Base-by-base conservation (phyloP, 2,329 filamentous ascomycete species). In the Stagonosporopsis cucurbitacearum region DNA sequence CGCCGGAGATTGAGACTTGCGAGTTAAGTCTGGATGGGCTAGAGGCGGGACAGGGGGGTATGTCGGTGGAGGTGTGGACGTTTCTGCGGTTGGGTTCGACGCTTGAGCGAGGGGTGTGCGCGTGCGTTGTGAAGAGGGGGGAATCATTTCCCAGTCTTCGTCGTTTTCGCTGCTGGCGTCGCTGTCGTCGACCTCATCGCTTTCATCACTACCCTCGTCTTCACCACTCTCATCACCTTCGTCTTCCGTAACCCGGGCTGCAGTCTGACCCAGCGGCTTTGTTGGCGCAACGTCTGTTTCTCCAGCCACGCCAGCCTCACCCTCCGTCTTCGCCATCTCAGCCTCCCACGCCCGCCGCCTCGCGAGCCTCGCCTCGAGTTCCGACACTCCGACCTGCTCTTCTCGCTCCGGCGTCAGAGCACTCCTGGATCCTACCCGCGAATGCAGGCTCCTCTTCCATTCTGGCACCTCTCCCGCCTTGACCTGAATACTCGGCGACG, bases 341-440 rank as follows among this genome's bases (percentile, higher is more conserved):
- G 57, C 64, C 5, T 55, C 52, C 50, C 35, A 40, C 7, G 42
- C 25, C 7, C 35, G 35, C 17, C 22, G 42, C 30, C 30, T 46
- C 9, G 35, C 42, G 11, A 66, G n/a, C 20, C 52, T 9, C 46
- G 60, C 43, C 50, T 43, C 13, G 56, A 50, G 40, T 54, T 54
- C 12, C 49, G 50, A 40, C n/a, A 7, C 52, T 33, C 1, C 49
- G 11, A 12, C 20, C 50, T 5, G 33, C 30, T 6, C 51, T 48
- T 22, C 48, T 19, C 3, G 4, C n/a, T 19, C 23, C 9, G 46
- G 60, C 17, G 59, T 22, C 1, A 58, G 49, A 2, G 57, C 40
- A 17, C 43, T 35, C 39, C 42, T 58, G 1, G 59, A 48, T 6
- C 53, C 54, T 0, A 30, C 35, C 6, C 49, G 40, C 20, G 45